Base-by-base conservation (phyloP, 139 green algal genomes). In the Chara braunii region DNA sequence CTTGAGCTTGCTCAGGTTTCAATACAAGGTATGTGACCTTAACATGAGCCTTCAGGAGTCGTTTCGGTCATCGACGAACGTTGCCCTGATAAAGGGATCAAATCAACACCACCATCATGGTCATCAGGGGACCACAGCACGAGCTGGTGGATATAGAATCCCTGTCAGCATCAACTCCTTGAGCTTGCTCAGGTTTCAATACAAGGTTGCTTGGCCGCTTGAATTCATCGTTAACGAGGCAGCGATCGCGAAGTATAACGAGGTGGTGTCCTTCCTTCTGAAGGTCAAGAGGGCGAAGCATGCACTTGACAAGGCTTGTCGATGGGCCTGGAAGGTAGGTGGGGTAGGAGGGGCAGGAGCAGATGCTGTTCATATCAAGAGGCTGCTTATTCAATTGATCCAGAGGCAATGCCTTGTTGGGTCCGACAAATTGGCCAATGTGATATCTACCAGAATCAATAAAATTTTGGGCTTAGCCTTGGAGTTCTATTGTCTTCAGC, bases 201-300 rank as follows among this genome's bases (percentile, higher is more conserved):
- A n/a, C n/a, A n/a, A 62, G 53, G 53, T 66, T 5, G 5, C 9
- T 11, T 66, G 56, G 56, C 56, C 56, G 35, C 34, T 66, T n/a
- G 56, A 26, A 11, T 35, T 66, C 11, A 66, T 66, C 34, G n/a
- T 66, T 26, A 26, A 59, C 22, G 34, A 54, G 5, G 34, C 5
- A 8, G 34, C 34, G 8, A 9, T 66, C 34, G 9, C 33, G 6
- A 66, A 54, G 33, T 66, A 66, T 42, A 66, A 66, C 56, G 8
- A 54, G 18, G 56, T 66, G 32, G 53, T 66, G 56, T 5, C 22
- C 34, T 66, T 66, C 18, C 56, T 66, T 5, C 35, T 66, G 40
- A 66, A 66, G 56, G 32, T 66, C 35, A 66, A 66, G 56, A 37
- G 36, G 9, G 56, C 56, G 24, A 66, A 66, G 56, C 56, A 60